Percentiles rank a stretch among this genome's conserved stretches.
Evolutionary conservation across 1,284 basidiomycete genomes (phyloP).

Genomic region (Pholiota adiposa): DNA sequence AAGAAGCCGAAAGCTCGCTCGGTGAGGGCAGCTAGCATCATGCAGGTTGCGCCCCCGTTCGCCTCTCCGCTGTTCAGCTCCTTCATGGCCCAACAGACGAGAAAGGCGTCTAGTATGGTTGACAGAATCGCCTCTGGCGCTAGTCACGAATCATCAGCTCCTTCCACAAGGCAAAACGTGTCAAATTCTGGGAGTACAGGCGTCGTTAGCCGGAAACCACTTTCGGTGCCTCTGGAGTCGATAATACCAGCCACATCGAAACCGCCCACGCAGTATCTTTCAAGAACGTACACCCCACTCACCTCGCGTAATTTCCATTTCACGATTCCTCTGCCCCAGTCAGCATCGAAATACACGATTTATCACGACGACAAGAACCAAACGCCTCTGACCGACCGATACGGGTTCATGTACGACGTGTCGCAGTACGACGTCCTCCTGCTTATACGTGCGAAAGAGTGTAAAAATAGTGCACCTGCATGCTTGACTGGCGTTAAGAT

Average conservation of each 20-base stretch:
- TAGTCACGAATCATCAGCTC: conserved; percentile 18
- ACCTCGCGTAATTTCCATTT: conserved; percentile 73
- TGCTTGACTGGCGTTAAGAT: conserved; percentile 88
- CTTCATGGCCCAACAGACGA: conserved; percentile 56
- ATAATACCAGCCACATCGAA: conserved; percentile 87
- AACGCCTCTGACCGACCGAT: conserved; percentile 86
- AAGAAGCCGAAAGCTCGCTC: conserved; percentile 43
- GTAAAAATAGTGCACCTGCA: conserved; percentile 76
- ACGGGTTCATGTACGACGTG: conserved; percentile 93
- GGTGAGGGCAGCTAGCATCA: conserved; percentile 32
- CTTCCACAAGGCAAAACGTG: conserved; percentile 6
- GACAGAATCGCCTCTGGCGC: conserved; percentile 28
- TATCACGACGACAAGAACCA: conserved; percentile 58
- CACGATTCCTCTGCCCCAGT: conserved; percentile 60
- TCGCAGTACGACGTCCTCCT: conserved; percentile 82
- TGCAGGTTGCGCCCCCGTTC: conserved; percentile 38
- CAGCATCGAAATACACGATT: conserved; percentile 58
- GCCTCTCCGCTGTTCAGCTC: conserved; percentile 63
- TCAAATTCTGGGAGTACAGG: conserved; percentile 13
- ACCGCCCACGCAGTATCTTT: conserved; percentile 85
- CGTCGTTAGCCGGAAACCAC: conserved; percentile 36
- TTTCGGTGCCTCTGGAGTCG: conserved; percentile 86
- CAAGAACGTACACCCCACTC: conserved; percentile 71
- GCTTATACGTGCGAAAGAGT: conserved; percentile 74
- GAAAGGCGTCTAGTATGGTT: conserved; percentile 36